A percentile compares a stretch with the other conserved stretches of the same genome.
Conservation (phyloP, 1,284 basidiomycete genomes). For the Fomitopsis schrenkii region DNA sequence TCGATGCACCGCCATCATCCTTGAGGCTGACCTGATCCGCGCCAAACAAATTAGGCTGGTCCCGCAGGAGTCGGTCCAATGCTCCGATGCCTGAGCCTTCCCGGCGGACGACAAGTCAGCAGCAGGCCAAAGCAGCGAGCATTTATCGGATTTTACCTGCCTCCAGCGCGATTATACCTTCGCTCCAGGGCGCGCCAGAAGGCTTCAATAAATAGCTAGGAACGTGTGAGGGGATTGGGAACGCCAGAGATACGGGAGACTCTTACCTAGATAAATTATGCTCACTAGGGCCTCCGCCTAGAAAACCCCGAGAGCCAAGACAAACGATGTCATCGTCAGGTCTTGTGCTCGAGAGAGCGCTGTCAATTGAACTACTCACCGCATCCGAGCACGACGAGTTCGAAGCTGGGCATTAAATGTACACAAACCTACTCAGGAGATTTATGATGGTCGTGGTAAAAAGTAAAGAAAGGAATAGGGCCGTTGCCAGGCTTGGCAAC, state of each 20-base stretch:
- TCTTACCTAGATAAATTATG: conserved; percentile 69
- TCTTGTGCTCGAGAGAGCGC: neutral
- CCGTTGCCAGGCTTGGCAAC: neutral
- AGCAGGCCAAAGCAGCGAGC: neutral
- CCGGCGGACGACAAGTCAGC: neutral
- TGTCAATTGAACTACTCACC: conserved; percentile 25
- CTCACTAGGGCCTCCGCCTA: conserved; percentile 70
- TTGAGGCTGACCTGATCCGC: conserved; percentile 13
- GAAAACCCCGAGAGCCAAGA: neutral
- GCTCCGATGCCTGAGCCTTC: conserved; percentile 71
- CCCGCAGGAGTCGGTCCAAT: conserved; percentile 47
- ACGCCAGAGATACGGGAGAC: neutral
- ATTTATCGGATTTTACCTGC: conserved; percentile 44
- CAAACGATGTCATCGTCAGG: neutral
- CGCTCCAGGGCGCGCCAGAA: conserved; percentile 51
- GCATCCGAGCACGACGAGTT: conserved; percentile 69
- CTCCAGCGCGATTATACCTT: conserved; percentile 69
- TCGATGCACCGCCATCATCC: conserved; percentile 6
- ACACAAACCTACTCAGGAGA: neutral
- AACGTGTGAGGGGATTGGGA: neutral
- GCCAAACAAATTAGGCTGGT: conserved; percentile 50
- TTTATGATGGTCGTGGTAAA: neutral
- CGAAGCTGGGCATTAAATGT: conserved; percentile 44
- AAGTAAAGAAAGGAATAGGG: neutral
- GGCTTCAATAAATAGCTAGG: conserved; percentile 71